Conservation (phyloP, 2,329 filamentous ascomycete genomes). For the Fusarium napiforme region DNA sequence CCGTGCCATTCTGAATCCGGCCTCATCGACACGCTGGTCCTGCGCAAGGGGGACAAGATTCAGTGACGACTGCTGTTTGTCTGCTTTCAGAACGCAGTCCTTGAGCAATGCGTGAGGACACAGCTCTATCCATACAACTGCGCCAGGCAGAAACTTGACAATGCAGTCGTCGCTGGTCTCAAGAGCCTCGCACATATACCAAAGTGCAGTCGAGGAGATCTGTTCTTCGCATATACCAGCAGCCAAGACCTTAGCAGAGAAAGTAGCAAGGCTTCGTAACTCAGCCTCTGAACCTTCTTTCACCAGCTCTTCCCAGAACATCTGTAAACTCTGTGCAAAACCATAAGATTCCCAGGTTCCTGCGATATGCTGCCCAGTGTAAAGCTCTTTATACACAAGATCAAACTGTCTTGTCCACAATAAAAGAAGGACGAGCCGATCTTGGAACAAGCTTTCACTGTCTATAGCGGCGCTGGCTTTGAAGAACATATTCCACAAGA, state of each 20-base stretch:
- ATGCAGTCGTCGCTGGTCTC: background rate
- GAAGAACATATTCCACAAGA: background rate
- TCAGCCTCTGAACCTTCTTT: background rate
- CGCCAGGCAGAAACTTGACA: background rate
- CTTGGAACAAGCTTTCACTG: background rate
- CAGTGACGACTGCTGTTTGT: too few species aligned
- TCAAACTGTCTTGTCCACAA: conserved; percentile 5
- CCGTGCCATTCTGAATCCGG: background rate
- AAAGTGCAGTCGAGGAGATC: background rate
- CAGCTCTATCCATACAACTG: background rate
- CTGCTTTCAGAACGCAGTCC: background rate
- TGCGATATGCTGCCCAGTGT: too few species aligned
- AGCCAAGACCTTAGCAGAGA: conserved; percentile 1
- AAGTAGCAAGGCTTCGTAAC: background rate
- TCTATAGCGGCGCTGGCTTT: background rate
- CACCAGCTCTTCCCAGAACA: background rate
- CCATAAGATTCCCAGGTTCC: conserved; percentile 10
- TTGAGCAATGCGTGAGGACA: background rate
- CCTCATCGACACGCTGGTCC: background rate
- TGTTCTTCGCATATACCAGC: background rate
- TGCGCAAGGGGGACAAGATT: background rate
- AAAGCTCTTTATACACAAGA: background rate
- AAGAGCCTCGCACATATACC: conserved; percentile 5
- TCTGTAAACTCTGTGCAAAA: background rate
- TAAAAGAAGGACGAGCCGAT: background rate